These are phyloP conservation scores for Suillus sp. DNA, from an alignment of 768 basidiomycete genomes.

Conservation along the genomic window DNA sequence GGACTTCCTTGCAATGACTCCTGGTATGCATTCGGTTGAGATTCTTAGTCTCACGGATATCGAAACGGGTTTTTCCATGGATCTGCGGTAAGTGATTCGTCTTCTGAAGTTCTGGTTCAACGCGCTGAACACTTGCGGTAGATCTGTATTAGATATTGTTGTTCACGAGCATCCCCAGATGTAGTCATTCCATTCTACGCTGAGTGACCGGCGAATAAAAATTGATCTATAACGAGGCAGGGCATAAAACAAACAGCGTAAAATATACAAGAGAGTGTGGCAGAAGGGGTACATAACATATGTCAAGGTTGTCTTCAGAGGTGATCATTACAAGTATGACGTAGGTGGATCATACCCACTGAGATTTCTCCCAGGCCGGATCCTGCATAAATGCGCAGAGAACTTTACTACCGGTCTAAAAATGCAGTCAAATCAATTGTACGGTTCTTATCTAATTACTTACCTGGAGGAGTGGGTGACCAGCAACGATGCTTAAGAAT, in stretches of 20 bases:
- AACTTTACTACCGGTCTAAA: conserved; percentile 94
- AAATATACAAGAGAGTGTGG: conserved; percentile 2
- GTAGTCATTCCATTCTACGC: neutral
- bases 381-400: conserved; percentile 94
- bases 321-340: conserved; percentile 2
- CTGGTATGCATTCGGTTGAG: conserved; percentile 79
- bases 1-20: conserved; percentile 78
- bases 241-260: neutral
- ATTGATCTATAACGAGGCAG: neutral
- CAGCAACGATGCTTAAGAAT: conserved; percentile 94
- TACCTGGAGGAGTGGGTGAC: conserved; percentile 95
- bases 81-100: conserved; percentile 57
- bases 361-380: conserved; percentile 84
- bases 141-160: conserved; percentile 76
- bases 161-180: conserved; percentile 56
- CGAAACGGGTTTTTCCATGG: conserved; percentile 71
- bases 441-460: conserved; percentile 23
- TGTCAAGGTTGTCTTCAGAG: neutral
- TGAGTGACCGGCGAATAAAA: neutral
- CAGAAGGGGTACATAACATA: conserved; percentile 1
- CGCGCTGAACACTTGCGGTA: conserved; percentile 28
- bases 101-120: neutral
- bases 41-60: conserved; percentile 73
- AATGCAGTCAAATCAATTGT: conserved; percentile 13
- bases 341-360: conserved; percentile 59